phyloP scores from a whole-genome alignment of 805 yeast genomes.

The Cyberlindnera suaveolens region DNA sequence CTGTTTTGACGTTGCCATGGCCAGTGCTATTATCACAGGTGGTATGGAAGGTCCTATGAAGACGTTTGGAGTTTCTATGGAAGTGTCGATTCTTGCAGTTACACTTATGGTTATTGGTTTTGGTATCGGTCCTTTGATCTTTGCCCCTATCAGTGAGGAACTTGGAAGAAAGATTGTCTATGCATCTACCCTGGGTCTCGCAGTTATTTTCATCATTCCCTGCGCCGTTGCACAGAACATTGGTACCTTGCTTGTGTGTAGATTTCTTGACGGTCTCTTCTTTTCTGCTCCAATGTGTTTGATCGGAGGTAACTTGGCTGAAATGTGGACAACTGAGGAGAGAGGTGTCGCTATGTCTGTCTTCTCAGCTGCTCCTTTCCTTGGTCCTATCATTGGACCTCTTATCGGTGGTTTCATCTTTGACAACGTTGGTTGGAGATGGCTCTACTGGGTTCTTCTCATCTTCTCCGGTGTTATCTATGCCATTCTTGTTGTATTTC shows the following conservation, averaged over 20 bases:
- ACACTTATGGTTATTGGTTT: constrained; percentile 57
- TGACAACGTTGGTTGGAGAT: constrained; percentile 61
- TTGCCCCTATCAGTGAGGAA: constrained; percentile 63
- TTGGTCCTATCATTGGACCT: constrained; percentile 65
- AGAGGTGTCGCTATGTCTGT: constrained; percentile 64
- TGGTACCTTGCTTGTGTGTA: constrained; percentile 53
- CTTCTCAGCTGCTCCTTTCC: constrained; percentile 66
- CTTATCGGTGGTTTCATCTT: constrained; percentile 57
- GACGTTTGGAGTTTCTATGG: constrained; percentile 46
- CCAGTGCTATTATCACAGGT: constrained; percentile 60
- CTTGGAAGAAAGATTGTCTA: constrained; percentile 51
- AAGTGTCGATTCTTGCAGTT: constrained; percentile 52
- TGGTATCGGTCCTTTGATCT: constrained; percentile 57
- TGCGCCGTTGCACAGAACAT: constrained; percentile 58
- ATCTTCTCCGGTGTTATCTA: constrained; percentile 48
- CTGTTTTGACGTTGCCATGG: constrained; percentile 58
- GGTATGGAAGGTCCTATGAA: constrained; percentile 47
- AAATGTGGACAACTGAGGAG: constrained; percentile 59
- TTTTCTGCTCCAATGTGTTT: constrained; percentile 72
- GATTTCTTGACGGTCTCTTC: constrained; percentile 64
- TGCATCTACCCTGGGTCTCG: constrained; percentile 41
- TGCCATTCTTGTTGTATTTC: constrained; percentile 26
- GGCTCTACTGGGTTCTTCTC: constrained; percentile 59
- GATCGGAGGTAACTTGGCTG: constrained; percentile 73
- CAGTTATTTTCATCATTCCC: constrained; percentile 54